Base-by-base conservation (phyloP, 768 basidiomycete genomes). In the Saitozyma sp. region DNA sequence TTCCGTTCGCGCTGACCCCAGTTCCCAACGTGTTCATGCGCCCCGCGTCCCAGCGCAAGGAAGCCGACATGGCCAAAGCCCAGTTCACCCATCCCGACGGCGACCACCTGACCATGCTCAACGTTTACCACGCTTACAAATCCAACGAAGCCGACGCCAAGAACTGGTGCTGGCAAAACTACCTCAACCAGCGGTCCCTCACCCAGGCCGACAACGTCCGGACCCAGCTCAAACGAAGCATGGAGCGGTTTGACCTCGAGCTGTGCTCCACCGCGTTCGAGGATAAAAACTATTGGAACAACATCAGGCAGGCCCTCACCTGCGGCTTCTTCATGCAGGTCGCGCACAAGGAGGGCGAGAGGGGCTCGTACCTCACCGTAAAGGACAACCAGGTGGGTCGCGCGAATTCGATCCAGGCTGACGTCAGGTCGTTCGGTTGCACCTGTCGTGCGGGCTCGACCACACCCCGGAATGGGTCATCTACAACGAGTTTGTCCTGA, bases 261-360 rank as follows among this genome's bases (percentile, higher is more conserved):
- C 76, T 93, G 19, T 78, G 92, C 37, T 87, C 87, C 8, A 82
- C 80, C 6, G 83, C 86, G 2, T 78, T 77, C 37, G 89, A 92
- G 67, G 85, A 89, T 69, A 84, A 83, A 73, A 89, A 88, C 74
- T 85, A 89, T 66, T 89, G 86, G 78, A 65, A 81, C 57, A 88
- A 88, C 68, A 87, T 98, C 59, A 86, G 92, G 37, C 87, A 88
- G 79, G 89, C 89, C 0, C 83, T 98, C 19, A 89, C 90, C 6
- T 89, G 88, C 69, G 96, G 94, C 1, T 99, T 91, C 84, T 99
- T 97, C 82, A 97, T 96, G 95, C 95, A 97, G 76, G 86, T 92
- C 11, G 96, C 94, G 8, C 92, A 96, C 79, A 90, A 91, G 78
- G 92, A 94, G 75, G 91, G 91, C 3, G 91, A 92, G 76, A 93